A percentile compares a stretch with the other conserved stretches of the same genome.
These are phyloP conservation scores for Cardamine chenopodiifolia DNA, from an alignment of 345 rosid species.

Conservation along the genomic window DNA sequence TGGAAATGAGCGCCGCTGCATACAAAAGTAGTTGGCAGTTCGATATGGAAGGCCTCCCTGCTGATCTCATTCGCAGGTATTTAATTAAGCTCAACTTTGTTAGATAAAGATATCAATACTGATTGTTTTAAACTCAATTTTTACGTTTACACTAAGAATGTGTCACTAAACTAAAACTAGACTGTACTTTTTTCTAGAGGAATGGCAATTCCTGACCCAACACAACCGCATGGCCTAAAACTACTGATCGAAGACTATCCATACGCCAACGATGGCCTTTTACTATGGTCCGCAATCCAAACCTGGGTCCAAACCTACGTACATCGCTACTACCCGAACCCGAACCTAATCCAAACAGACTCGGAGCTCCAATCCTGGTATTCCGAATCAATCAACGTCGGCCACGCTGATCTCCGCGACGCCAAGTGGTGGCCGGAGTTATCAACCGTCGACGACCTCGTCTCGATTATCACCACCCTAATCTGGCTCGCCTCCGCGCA, in stretches of 20 bases:
- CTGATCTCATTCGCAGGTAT: constrained; percentile 94
- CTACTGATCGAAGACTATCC: constrained; percentile 93
- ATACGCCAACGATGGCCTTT: constrained; percentile 86
- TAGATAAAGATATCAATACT: neutral
- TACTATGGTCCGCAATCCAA: constrained; percentile 83
- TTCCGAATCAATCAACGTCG: constrained; percentile 73
- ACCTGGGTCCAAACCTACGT: constrained; percentile 90
- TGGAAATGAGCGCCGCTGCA: constrained; percentile 89
- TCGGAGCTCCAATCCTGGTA: constrained; percentile 88
- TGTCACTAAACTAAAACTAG: too few relatives aligned
- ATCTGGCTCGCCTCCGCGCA: constrained; percentile 98
- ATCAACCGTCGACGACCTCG: constrained; percentile 56
- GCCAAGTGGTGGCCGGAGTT: constrained; percentile 91
- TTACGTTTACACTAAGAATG: too few relatives aligned
- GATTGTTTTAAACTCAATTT: too few relatives aligned
- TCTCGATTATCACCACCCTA: constrained; percentile 69
- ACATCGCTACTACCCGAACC: constrained; percentile 64
- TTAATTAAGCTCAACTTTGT: constrained; percentile 19
- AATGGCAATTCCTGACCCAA: constrained; percentile 78
- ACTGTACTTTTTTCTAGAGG: constrained; percentile 53
- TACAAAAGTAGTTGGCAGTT: constrained; percentile 77
- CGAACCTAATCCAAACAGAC: constrained; percentile 58
- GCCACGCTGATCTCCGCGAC: constrained; percentile 75
- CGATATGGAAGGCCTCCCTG: constrained; percentile 88
- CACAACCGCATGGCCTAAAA: constrained; percentile 91